Percentiles rank a stretch among this genome's conserved stretches.
These are phyloP conservation scores for Colletotrichum trifolii DNA, from an alignment of 2,329 filamentous ascomycete species.

Conservation along the genomic window DNA sequence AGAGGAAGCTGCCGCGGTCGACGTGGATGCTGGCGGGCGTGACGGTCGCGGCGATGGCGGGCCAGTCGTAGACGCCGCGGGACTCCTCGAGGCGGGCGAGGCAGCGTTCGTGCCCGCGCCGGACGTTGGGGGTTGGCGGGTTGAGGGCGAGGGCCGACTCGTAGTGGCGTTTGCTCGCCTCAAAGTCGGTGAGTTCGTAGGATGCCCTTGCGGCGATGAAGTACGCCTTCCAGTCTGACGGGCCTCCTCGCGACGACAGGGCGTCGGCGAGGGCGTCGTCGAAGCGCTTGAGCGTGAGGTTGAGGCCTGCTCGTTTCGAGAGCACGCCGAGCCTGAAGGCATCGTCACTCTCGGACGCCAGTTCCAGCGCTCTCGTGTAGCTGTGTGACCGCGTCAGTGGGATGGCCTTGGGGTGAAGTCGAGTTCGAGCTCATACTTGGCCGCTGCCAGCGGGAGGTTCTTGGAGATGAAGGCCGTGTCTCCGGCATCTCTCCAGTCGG, in stretches of 20 bases:
- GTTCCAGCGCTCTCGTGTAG: conserved; percentile 48
- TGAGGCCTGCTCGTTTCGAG: conserved; percentile 46
- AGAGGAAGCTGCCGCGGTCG: conserved; percentile 46
- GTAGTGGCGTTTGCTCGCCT: conserved; percentile 39
- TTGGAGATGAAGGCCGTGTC: conserved; percentile 42
- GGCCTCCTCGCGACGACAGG: conserved; percentile 41
- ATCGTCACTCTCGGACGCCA: conserved; percentile 32
- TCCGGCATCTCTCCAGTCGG: conserved; percentile 36
- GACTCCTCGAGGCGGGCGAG: conserved; percentile 27
- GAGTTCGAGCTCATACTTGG: conserved; percentile 43
- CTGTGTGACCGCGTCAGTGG: conserved; percentile 38
- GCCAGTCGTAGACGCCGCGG: conserved; percentile 37
- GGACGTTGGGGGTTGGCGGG: conserved; percentile 35
- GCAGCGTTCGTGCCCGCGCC: conserved; percentile 37
- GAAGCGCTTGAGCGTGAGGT: conserved; percentile 47
- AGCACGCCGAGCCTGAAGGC: conserved; percentile 39
- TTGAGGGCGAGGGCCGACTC: conserved; percentile 41
- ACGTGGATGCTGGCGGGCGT: conserved; percentile 37
- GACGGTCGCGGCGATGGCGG: conserved; percentile 30
- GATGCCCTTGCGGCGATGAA: conserved; percentile 48
- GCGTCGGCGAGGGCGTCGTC: conserved; percentile 48
- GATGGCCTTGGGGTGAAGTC: fast-evolving
- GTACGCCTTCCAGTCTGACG: conserved; percentile 47
- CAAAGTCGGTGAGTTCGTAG: conserved; percentile 48
- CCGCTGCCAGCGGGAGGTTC: conserved; percentile 46